Percentiles rank a stretch among this genome's conserved stretches.
Conservation (phyloP, 352 stramenopile genomes). For the Phytopythium kandeliae region DNA sequence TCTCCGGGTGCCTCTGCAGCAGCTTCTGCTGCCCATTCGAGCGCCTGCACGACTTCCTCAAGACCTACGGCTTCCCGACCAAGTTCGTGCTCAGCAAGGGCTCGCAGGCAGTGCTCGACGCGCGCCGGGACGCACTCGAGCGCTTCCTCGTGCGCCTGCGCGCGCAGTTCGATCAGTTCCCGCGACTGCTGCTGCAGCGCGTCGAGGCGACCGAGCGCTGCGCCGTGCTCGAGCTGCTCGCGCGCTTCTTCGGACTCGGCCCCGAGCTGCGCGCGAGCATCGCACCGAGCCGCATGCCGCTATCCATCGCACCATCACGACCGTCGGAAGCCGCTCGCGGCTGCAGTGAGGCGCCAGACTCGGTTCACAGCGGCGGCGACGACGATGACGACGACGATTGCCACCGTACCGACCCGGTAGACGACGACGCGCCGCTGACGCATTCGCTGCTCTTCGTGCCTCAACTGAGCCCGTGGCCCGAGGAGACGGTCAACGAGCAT, state of each 20-base stretch:
- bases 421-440: slow-evolving; percentile 4
- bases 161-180: slow-evolving; percentile 46
- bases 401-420: neutral
- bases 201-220: slow-evolving; percentile 35
- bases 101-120: slow-evolving; percentile 25
- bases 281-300: slow-evolving; percentile 7
- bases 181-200: slow-evolving; percentile 35
- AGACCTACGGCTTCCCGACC: slow-evolving; percentile 47
- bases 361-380: neutral
- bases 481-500: slow-evolving; percentile 8
- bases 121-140: slow-evolving; percentile 38
- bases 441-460: neutral
- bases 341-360: too few species aligned
- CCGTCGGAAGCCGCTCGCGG: neutral
- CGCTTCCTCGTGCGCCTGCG: slow-evolving; percentile 37
- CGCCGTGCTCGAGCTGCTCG: slow-evolving; percentile 32
- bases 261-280: slow-evolving; percentile 19
- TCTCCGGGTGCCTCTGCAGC: slow-evolving; percentile 29
- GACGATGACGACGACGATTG: too few species aligned
- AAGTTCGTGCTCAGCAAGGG: slow-evolving; percentile 44
- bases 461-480: neutral
- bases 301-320: slow-evolving; percentile 12
- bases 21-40: slow-evolving; percentile 45
- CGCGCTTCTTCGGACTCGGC: slow-evolving; percentile 37
- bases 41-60: slow-evolving; percentile 37